phyloP scores from a whole-genome alignment of 2,329 filamentous ascomycete species.

The Talaromyces atroroseus region DNA sequence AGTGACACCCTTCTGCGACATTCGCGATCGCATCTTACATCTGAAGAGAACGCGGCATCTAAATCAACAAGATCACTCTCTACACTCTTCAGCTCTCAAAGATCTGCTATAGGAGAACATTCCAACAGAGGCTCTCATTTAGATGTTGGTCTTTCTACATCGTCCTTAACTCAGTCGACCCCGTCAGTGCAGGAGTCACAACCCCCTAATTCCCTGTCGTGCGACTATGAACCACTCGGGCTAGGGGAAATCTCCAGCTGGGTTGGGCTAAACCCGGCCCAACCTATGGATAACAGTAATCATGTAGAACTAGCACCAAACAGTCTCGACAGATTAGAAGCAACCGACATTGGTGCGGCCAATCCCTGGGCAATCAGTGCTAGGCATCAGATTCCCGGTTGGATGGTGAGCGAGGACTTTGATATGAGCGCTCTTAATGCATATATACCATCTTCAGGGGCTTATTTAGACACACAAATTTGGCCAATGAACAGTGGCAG shows the following conservation, averaged over 20 bases:
- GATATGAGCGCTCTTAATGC: conserved; percentile 20
- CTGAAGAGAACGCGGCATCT: neutral
- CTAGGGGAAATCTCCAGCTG: neutral
- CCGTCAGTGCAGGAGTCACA: neutral
- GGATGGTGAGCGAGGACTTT: conserved; percentile 21
- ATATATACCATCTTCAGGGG: conserved; percentile 6
- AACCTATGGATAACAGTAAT: neutral
- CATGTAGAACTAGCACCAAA: neutral
- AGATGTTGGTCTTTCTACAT: neutral
- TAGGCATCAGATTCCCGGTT: conserved; percentile 14
- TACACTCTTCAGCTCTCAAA: neutral
- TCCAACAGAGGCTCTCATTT: neutral
- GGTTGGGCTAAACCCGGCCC: neutral
- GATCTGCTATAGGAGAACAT: neutral
- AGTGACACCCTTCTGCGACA: conserved; percentile 7
- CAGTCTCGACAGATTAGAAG: neutral
- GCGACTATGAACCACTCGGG: neutral
- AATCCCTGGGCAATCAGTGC: conserved; percentile 11
- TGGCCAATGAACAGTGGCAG: neutral
- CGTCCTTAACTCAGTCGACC: neutral
- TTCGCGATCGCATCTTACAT: neutral
- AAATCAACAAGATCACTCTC: neutral
- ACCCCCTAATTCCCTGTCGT: neutral
- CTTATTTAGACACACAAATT: neutral
- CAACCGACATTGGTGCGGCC: neutral